phyloP scores from a whole-genome alignment of 2,329 filamentous ascomycete species.

The Paecilomyces variotii region DNA sequence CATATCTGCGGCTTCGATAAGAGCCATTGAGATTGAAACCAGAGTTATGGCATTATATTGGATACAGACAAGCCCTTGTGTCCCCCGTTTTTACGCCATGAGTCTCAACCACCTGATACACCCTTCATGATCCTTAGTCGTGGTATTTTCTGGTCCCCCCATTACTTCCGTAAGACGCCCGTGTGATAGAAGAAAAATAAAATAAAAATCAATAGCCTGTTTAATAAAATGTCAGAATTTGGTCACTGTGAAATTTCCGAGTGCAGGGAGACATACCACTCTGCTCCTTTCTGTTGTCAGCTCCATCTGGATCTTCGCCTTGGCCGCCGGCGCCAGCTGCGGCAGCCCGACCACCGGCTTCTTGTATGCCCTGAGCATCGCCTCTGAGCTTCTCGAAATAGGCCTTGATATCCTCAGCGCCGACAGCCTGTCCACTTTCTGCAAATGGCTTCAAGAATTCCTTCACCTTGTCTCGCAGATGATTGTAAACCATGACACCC shows the following conservation, averaged over 20 bases:
- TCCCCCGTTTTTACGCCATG: background rate
- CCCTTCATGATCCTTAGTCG: background rate
- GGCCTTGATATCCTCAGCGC: conserved; percentile 90
- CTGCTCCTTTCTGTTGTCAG: conserved; percentile 37
- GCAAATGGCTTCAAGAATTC: conserved; percentile 90
- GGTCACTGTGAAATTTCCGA: background rate
- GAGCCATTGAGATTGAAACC: background rate
- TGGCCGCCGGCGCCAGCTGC: conserved; percentile 22
- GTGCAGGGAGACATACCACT: conserved; percentile 29
- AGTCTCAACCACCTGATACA: background rate
- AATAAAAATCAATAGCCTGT: background rate
- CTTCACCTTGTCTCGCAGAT: conserved; percentile 92
- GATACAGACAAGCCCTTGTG: background rate
- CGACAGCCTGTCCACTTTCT: conserved; percentile 77
- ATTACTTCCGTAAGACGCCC: background rate
- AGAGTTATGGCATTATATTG: background rate
- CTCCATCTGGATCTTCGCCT: conserved; percentile 12
- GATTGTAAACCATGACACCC: conserved; percentile 96
- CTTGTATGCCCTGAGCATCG: conserved; percentile 66
- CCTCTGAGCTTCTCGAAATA: conserved; percentile 94
- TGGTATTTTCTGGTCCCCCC: background rate
- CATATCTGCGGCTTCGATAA: background rate
- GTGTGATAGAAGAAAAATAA: background rate
- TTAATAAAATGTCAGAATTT: background rate
- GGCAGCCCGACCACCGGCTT: conserved; percentile 49